phyloP scores from a whole-genome alignment of 2,329 filamentous ascomycete species.

The Aspergillus latus region DNA sequence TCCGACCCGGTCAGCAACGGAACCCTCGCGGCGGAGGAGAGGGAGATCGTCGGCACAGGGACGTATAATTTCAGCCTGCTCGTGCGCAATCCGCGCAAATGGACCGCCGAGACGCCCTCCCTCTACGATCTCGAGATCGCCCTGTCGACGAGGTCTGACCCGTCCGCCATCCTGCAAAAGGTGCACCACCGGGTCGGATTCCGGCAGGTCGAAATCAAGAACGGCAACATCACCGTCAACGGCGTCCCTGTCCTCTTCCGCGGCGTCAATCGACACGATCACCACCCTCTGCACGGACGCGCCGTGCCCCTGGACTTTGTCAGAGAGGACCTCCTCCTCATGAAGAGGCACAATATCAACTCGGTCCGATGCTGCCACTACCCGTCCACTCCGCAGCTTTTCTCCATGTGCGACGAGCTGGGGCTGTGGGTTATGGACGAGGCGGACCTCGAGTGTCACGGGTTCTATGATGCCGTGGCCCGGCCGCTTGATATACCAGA shows the following conservation, averaged over 20 bases:
- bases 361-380: conserved; percentile 69
- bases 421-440: conserved; percentile 41
- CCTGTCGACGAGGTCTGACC: conserved; percentile 36
- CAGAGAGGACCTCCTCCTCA: conserved; percentile 61
- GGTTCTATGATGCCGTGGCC: conserved; percentile 39
- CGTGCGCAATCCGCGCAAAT: conserved; percentile 58
- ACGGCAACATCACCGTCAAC: conserved; percentile 58
- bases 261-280: conserved; percentile 69
- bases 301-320: conserved; percentile 64
- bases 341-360: conserved; percentile 71
- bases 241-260: conserved; percentile 60
- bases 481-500: conserved; percentile 55
- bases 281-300: conserved; percentile 65
- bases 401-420: conserved; percentile 36
- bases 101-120: conserved; percentile 66
- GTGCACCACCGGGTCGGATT: conserved; percentile 61
- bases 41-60: conserved; percentile 11
- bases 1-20: conserved; percentile 14
- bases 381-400: conserved; percentile 46
- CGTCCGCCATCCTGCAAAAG: conserved; percentile 21
- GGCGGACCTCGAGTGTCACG: conserved; percentile 40
- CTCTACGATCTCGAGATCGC: conserved; percentile 49
- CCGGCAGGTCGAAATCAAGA: conserved; percentile 58
- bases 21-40: background rate
- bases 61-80: conserved; percentile 38